Percentiles rank a stretch among this genome's conserved stretches.
These are phyloP conservation scores for Fusarium dimerum DNA, from an alignment of 2,329 filamentous ascomycete genomes.

Conservation along the genomic window DNA sequence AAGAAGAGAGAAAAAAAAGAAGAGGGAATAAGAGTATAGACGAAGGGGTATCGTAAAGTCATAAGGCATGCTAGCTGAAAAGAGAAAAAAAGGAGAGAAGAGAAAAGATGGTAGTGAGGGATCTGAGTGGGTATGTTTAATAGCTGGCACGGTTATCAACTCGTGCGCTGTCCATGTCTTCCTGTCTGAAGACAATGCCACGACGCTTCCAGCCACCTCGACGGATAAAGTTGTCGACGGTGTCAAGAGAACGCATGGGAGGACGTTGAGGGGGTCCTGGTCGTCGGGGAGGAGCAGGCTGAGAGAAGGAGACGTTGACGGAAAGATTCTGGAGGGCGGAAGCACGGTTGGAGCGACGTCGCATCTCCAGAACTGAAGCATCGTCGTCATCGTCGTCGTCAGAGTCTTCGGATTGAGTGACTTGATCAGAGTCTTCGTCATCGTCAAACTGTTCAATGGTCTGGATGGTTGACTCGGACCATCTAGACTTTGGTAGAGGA, in stretches of 20 bases:
- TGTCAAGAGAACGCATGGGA: constrained; percentile 40
- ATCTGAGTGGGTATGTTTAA: constrained; percentile 11
- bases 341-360: constrained; percentile 22
- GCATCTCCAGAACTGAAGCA: constrained; percentile 26
- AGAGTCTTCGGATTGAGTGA: constrained; percentile 14
- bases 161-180: constrained; percentile 33
- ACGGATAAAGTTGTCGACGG: constrained; percentile 44
- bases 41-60: constrained; percentile 28
- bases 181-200: constrained; percentile 42
- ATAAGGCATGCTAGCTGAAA: constrained; percentile 13
- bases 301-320: constrained; percentile 38
- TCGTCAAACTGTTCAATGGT: constrained; percentile 26
- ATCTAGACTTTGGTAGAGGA: constrained; percentile 38
- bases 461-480: constrained; percentile 46
- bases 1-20: constrained; percentile 14
- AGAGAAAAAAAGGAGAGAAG: not conserved
- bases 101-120: constrained; percentile 1
- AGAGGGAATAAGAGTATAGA: constrained; percentile 11
- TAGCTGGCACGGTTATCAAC: constrained; percentile 26
- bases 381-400: constrained; percentile 25
- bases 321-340: constrained; percentile 28
- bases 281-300: constrained; percentile 9
- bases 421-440: constrained; percentile 21
- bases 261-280: constrained; percentile 33
- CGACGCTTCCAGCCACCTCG: constrained; percentile 46